Conservation (phyloP, 345 rosid genomes). For the Toxicodendron radicans region DNA sequence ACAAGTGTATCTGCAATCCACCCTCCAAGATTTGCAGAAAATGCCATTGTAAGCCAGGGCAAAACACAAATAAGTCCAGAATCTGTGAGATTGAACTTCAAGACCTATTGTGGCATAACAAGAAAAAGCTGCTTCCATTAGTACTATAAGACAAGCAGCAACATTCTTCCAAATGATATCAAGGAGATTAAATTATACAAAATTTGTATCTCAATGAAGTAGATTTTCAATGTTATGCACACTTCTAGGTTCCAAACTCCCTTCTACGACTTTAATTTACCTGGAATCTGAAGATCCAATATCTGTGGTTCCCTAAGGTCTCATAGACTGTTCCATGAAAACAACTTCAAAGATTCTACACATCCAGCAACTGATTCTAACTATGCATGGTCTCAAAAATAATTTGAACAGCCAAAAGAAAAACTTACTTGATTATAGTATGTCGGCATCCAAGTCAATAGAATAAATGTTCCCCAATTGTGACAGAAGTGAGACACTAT, state of each 20-base stretch:
- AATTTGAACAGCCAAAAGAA: background rate
- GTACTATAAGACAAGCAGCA: constrained; percentile 2
- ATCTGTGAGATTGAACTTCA: constrained; percentile 86
- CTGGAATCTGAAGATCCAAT: background rate
- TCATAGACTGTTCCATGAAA: background rate
- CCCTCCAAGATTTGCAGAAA: constrained; percentile 89
- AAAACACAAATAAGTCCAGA: constrained; percentile 80
- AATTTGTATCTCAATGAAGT: constrained; percentile 9
- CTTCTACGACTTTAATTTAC: background rate
- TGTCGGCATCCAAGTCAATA: constrained; percentile 97
- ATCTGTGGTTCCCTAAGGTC: constrained; percentile 1
- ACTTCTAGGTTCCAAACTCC: background rate
- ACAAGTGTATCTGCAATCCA: constrained; percentile 97
- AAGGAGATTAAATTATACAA: constrained; percentile 4
- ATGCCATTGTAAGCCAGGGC: constrained; percentile 98
- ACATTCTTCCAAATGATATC: background rate
- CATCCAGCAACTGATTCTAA: background rate
- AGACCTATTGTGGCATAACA: constrained; percentile 48
- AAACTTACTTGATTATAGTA: constrained; percentile 80
- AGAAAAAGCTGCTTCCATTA: constrained; percentile 2
- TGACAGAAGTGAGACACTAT: constrained; percentile 84
- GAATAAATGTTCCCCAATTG: constrained; percentile 95
- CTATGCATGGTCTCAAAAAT: background rate
- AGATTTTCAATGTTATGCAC: background rate
- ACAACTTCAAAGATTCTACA: background rate